Base-by-base conservation (phyloP, 2,329 filamentous ascomycete genomes). In the Phaeosphaeria sp. region DNA sequence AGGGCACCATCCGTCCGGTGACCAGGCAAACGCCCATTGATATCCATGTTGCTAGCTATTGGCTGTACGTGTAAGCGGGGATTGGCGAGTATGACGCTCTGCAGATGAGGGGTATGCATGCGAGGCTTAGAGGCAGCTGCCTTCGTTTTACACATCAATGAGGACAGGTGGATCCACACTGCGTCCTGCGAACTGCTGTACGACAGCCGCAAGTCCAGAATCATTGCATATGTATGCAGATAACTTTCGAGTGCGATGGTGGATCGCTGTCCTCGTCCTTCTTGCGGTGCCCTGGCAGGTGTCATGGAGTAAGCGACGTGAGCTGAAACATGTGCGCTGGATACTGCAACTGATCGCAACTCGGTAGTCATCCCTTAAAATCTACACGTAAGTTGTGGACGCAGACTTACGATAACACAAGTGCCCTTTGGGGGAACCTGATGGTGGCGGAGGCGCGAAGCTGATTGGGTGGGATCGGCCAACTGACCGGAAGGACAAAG, bases 1-100 rank as follows among this genome's bases (percentile, higher is more conserved):
- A 42, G 59, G 62, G 51, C 56, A 55, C 47, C 11, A 5, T 60
- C 51, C 39, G 27, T 66, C 65, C 66, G 66, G 66, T 68, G 59
- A 60, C 48, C 27, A 54, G 51, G 45, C 44, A 27, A 49, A 18
- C 24, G 6, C 42, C 52, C 42, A 45, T 50, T 17, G 13, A 21
- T 42, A 25, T 58, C 57, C 60, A 40, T 15, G 6, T 48, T 22
- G 17, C 22, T 50, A 42, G 44, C 27, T 22, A 64, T 66, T 65
- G 56, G 61, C 18, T 25, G 18, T 6, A 9, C 22, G 21, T 13
- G 9, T 6, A 18, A 22, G 20, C 27, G 18, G n/a, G 52, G 39
- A 47, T 56, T 57, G 52, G 57, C 62, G 56, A 44, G 55, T 49
- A 42, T 47, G 36, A 51, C 56, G 47, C 40, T 47, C 24, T 61